phyloP scores from a whole-genome alignment of 1,284 basidiomycete genomes.

The Laetiporus sulphureus region DNA sequence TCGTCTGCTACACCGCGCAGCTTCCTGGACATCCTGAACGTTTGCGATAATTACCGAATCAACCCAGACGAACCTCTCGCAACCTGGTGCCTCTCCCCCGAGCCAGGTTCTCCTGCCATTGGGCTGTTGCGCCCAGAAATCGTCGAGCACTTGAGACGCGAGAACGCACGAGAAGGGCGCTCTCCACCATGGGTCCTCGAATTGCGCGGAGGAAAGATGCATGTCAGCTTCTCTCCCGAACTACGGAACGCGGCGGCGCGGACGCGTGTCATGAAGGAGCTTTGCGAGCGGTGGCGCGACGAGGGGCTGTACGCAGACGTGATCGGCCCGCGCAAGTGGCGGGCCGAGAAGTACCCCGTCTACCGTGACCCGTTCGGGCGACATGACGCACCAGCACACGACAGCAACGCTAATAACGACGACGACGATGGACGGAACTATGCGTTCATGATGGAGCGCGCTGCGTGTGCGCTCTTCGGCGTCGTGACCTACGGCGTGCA shows the following conservation, averaged over 20 bases:
- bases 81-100: constrained; percentile 44
- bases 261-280: constrained; percentile 49
- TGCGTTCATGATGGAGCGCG: constrained; percentile 85
- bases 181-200: constrained; percentile 23
- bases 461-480: constrained; percentile 86
- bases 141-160: constrained; percentile 42
- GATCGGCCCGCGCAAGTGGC: constrained; percentile 75
- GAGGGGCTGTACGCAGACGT: constrained; percentile 50
- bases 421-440: constrained; percentile 48
- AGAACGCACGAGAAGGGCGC: constrained; percentile 33
- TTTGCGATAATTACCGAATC: constrained; percentile 58
- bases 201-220: constrained; percentile 21
- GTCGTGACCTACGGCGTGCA: constrained; percentile 88
- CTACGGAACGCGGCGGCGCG: constrained; percentile 50
- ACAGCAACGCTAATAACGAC: constrained; percentile 1
- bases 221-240: constrained; percentile 46
- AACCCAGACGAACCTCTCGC: constrained; percentile 36
- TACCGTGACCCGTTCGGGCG: constrained; percentile 67
- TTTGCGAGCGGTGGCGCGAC: constrained; percentile 70
- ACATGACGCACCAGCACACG: constrained; percentile 22
- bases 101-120: constrained; percentile 43
- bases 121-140: constrained; percentile 59
- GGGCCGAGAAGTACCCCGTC: constrained; percentile 78
- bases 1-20: constrained; percentile 17
- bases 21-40: constrained; percentile 53